Evolutionary conservation across 2,329 filamentous ascomycete genomes (phyloP).

Genomic region (Microdochium paspali): DNA sequence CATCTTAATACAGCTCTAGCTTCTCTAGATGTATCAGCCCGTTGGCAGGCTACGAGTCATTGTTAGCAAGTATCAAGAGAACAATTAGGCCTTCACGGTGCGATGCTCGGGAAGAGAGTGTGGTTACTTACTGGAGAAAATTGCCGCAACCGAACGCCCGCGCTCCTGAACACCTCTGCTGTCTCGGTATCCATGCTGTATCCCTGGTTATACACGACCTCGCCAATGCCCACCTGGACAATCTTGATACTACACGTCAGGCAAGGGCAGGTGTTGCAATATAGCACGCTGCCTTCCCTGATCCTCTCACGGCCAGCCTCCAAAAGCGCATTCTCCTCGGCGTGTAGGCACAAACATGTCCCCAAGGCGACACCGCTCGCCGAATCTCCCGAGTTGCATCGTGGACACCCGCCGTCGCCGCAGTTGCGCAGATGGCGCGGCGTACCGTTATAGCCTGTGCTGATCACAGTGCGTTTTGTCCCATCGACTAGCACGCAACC

Average conservation of each 20-base stretch:
- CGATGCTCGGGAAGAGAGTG: not conserved
- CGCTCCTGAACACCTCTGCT: slow-evolving; percentile 71
- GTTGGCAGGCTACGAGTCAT: slow-evolving; percentile 34
- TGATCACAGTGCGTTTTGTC: slow-evolving; percentile 70
- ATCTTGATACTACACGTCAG: slow-evolving; percentile 98
- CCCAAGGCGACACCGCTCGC: slow-evolving; percentile 63
- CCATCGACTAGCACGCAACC: slow-evolving; percentile 82
- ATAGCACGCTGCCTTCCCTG: slow-evolving; percentile 70
- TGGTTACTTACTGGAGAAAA: slow-evolving; percentile 64
- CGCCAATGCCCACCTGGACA: slow-evolving; percentile 86
- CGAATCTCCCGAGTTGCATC: slow-evolving; percentile 71
- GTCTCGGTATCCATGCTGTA: slow-evolving; percentile 92
- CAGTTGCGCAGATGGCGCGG: slow-evolving; percentile 83
- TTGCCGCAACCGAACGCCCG: slow-evolving; percentile 77
- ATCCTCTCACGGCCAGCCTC: slow-evolving; percentile 91
- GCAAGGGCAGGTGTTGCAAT: slow-evolving; percentile 95
- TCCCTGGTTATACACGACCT: slow-evolving; percentile 88
- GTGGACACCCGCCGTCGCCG: slow-evolving; percentile 78
- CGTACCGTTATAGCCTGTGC: slow-evolving; percentile 97
- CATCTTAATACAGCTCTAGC: slow-evolving; percentile 14
- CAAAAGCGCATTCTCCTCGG: slow-evolving; percentile 92
- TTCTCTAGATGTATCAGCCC: slow-evolving; percentile 43
- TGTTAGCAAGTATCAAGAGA: too few species aligned
- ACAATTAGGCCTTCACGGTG: too few species aligned
- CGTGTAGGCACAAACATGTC: slow-evolving; percentile 93